A percentile compares a stretch with the other conserved stretches of the same genome.
Evolutionary conservation across 306 rosid species (phyloP).

Genomic region (Clitoria ternatea): DNA sequence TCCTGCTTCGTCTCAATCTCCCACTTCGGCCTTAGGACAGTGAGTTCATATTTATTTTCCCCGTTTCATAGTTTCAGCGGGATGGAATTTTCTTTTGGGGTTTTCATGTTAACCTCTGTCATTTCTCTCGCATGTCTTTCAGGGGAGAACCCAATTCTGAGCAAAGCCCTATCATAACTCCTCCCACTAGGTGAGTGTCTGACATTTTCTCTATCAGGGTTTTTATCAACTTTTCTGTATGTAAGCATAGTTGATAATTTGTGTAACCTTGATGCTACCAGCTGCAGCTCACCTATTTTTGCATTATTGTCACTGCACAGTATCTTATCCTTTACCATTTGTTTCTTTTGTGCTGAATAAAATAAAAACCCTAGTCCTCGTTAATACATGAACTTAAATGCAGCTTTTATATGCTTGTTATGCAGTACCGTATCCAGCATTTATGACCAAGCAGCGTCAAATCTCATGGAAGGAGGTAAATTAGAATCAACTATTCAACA

Average conservation of each 20-base stretch:
- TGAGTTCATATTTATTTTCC: conserved; percentile 40
- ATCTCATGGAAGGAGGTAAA: conserved; percentile 57
- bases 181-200: conserved; percentile 39
- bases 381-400: not conserved
- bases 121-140: conserved; percentile 1
- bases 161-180: conserved; percentile 41
- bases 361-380: not conserved
- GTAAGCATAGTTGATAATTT: not conserved
- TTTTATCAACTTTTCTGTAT: not conserved
- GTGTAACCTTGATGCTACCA: not conserved
- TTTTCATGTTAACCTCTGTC: not conserved
- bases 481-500: conserved; percentile 64
- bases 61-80: not conserved
- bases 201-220: conserved; percentile 11
- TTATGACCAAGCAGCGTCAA: conserved; percentile 65
- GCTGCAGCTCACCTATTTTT: not conserved
- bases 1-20: conserved; percentile 44
- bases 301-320: not conserved
- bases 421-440: conserved; percentile 51
- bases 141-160: conserved; percentile 42
- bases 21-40: conserved; percentile 35
- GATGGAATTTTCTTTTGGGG: not conserved
- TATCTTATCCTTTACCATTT: not conserved
- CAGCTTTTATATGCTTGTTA: conserved; percentile 20
- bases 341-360: not conserved